Conservation (phyloP, 2,329 filamentous ascomycete genomes). For the Ascochyta fabae region DNA sequence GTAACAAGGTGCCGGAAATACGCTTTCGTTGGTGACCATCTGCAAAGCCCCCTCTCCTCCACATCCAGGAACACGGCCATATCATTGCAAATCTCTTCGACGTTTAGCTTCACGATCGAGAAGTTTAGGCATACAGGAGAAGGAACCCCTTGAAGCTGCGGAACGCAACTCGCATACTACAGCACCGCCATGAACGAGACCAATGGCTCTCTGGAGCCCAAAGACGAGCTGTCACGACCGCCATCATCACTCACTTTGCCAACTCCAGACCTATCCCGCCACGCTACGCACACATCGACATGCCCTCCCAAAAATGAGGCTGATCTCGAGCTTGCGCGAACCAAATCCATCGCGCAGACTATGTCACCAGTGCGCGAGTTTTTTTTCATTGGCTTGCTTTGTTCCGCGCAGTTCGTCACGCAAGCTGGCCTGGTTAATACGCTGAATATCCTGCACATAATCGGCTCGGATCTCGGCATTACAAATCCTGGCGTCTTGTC, state of each 20-base stretch:
- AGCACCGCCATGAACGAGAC: not conserved
- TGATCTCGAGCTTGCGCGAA: constrained; percentile 26
- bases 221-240: constrained; percentile 3
- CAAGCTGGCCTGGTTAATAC: constrained; percentile 49
- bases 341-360: constrained; percentile 30
- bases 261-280: constrained; percentile 2
- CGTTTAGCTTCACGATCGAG: not conserved
- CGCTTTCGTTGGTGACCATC: not conserved
- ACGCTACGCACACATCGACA: constrained; percentile 5
- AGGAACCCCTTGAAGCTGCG: not conserved
- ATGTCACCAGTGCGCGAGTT: constrained; percentile 34
- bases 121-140: not conserved
- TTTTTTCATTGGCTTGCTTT: constrained; percentile 35
- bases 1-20: constrained; percentile 7
- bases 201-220: constrained; percentile 1
- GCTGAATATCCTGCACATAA: constrained; percentile 52
- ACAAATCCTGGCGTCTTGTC: constrained; percentile 51
- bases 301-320: not conserved
- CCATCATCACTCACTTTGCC: constrained; percentile 1
- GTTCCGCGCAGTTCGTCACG: constrained; percentile 46
- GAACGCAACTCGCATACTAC: not conserved
- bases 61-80: constrained; percentile 8
- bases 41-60: constrained; percentile 13
- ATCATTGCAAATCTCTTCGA: not conserved
- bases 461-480: constrained; percentile 51